Evolutionary conservation across 257 asterid genomes (phyloP).

Genomic region (Rhazya stricta): DNA sequence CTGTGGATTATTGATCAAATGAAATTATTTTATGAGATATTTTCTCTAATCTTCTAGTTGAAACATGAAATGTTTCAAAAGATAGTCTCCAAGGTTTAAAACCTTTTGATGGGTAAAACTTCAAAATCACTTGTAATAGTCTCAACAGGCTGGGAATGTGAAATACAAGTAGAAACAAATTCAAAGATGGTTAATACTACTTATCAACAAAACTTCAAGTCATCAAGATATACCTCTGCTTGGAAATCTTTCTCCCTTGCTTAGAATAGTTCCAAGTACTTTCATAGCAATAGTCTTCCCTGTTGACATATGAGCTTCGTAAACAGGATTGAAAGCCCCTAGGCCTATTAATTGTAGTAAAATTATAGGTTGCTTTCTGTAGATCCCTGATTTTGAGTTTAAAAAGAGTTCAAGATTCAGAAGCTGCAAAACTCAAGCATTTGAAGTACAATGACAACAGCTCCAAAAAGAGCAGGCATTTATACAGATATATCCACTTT

Average conservation of each 20-base stretch:
- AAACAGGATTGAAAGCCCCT: slow-evolving; percentile 94
- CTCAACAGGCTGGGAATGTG: background rate
- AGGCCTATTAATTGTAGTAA: slow-evolving; percentile 82
- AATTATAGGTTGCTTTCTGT: slow-evolving; percentile 83
- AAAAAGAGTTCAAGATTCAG: slow-evolving; percentile 20
- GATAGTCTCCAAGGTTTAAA: background rate
- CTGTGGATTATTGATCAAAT: background rate
- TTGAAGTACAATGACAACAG: background rate
- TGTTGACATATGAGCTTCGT: slow-evolving; percentile 74
- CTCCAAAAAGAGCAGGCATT: background rate
- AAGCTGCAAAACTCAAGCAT: slow-evolving; percentile 1
- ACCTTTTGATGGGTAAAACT: background rate
- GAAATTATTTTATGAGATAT: background rate
- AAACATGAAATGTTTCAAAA: background rate
- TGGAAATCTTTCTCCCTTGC: slow-evolving; percentile 94
- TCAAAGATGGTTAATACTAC: background rate
- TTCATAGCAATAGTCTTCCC: slow-evolving; percentile 91
- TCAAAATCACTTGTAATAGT: background rate
- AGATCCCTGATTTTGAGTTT: slow-evolving; percentile 59
- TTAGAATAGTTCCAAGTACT: slow-evolving; percentile 85
- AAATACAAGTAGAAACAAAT: background rate
- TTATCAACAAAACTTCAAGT: background rate
- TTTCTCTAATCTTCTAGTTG: slow-evolving; percentile 3
- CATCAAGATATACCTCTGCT: slow-evolving; percentile 55
- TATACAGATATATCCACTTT: background rate